Percentiles rank a stretch among this genome's conserved stretches.
These are phyloP conservation scores for Crithidia brevicula DNA, from an alignment of 208 protist genomes.

Conservation along the genomic window DNA sequence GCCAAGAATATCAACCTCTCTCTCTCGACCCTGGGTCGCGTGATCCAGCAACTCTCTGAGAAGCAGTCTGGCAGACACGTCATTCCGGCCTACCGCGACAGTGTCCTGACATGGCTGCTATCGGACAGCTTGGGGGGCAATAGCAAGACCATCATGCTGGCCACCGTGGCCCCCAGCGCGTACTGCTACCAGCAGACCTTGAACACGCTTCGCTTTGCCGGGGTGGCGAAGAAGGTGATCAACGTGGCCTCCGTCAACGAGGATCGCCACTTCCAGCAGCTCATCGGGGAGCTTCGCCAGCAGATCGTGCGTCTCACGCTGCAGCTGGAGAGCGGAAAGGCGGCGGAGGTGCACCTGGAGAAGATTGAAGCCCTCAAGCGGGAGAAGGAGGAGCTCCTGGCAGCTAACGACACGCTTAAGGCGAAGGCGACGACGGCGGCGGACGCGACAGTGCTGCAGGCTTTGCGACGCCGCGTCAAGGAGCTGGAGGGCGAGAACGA, in stretches of 20 bases:
- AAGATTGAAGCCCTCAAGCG: constrained; percentile 52
- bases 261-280: constrained; percentile 78
- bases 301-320: constrained; percentile 84
- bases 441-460: constrained; percentile 42
- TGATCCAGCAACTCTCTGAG: constrained; percentile 89
- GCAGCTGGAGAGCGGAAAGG: constrained; percentile 76
- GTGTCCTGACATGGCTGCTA: constrained; percentile 89
- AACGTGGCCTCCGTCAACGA: constrained; percentile 89
- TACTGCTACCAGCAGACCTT: constrained; percentile 88
- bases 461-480: constrained; percentile 44
- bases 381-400: constrained; percentile 50
- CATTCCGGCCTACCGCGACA: constrained; percentile 87
- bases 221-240: constrained; percentile 82
- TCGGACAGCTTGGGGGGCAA: constrained; percentile 88
- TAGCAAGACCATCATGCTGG: constrained; percentile 91
- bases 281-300: constrained; percentile 71
- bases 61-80: constrained; percentile 65
- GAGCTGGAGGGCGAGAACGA: constrained; percentile 53
- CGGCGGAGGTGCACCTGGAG: constrained; percentile 54
- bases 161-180: constrained; percentile 79
- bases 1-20: constrained; percentile 97
- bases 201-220: constrained; percentile 89
- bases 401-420: constrained; percentile 49
- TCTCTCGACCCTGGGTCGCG: constrained; percentile 91
- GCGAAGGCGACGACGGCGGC: constrained; percentile 39